phyloP scores from a whole-genome alignment of 2,329 filamentous ascomycete genomes.

The Hymenoscyphus salicellus region DNA sequence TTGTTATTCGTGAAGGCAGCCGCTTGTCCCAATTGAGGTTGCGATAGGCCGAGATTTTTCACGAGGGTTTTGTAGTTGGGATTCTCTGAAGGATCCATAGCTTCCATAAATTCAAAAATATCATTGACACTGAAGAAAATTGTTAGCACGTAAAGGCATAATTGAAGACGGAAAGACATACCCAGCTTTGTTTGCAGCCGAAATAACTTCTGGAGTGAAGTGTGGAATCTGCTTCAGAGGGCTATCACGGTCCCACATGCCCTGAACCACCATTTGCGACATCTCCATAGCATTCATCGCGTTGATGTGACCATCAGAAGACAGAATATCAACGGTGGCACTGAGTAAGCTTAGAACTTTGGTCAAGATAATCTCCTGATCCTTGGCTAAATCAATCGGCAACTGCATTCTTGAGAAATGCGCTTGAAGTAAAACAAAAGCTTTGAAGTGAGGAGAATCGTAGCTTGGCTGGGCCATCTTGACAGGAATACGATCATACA shows the following conservation, averaged over 20 bases:
- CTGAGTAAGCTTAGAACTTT: constrained; percentile 86
- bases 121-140: constrained; percentile 68
- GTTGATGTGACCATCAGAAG: constrained; percentile 92
- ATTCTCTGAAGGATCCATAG: constrained; percentile 95
- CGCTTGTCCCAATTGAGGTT: constrained; percentile 81
- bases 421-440: constrained; percentile 93
- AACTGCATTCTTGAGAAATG: constrained; percentile 98
- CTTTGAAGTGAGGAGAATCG: constrained; percentile 97
- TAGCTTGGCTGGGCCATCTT: constrained; percentile 86
- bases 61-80: constrained; percentile 74
- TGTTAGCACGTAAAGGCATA: constrained; percentile 35
- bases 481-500: constrained; percentile 91
- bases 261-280: constrained; percentile 98
- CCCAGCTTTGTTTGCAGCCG: constrained; percentile 75
- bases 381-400: constrained; percentile 90
- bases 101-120: constrained; percentile 97
- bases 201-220: constrained; percentile 79
- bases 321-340: constrained; percentile 90
- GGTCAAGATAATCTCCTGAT: constrained; percentile 82
- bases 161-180: constrained; percentile 44
- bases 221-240: constrained; percentile 97
- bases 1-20: constrained; percentile 94
- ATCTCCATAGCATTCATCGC: constrained; percentile 99
- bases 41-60: constrained; percentile 72
- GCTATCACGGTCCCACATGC: constrained; percentile 97